Conservation (phyloP, 176 grass and related monocot species). For the Melocanna baccifera region DNA sequence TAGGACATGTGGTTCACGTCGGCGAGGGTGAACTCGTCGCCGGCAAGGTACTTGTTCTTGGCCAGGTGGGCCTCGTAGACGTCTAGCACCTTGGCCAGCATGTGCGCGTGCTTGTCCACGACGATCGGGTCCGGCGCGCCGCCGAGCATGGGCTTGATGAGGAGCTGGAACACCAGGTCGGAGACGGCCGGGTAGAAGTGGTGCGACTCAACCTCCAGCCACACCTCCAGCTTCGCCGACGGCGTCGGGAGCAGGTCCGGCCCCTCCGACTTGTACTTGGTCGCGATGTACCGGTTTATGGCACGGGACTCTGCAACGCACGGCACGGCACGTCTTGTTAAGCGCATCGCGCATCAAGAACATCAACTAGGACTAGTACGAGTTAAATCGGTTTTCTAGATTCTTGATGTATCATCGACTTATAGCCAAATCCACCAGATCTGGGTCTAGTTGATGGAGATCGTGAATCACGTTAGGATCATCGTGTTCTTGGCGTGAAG, state of each 20-base stretch:
- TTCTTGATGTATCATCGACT: too few relatives aligned
- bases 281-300: conserved; percentile 72
- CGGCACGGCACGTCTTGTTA: neutral
- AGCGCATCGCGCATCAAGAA: neutral
- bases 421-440: neutral
- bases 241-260: conserved; percentile 23
- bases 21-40: conserved; percentile 60
- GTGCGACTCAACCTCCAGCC: conserved; percentile 77
- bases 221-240: conserved; percentile 57
- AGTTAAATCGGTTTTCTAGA: too few relatives aligned
- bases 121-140: conserved; percentile 30
- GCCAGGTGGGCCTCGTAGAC: conserved; percentile 70
- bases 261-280: conserved; percentile 52
- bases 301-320: conserved; percentile 61
- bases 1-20: conserved; percentile 73
- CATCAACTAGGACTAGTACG: too few relatives aligned
- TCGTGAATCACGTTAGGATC: neutral
- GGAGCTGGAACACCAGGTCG: conserved; percentile 43
- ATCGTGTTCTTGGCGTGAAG: neutral
- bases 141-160: conserved; percentile 55
- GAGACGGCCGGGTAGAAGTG: conserved; percentile 51
- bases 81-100: conserved; percentile 62
- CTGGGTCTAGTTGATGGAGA: neutral
- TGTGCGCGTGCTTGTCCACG: conserved; percentile 44
- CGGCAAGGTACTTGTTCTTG: conserved; percentile 63